These are phyloP conservation scores for Iberis pinnata DNA, from an alignment of 345 rosid species.

Conservation along the genomic window DNA sequence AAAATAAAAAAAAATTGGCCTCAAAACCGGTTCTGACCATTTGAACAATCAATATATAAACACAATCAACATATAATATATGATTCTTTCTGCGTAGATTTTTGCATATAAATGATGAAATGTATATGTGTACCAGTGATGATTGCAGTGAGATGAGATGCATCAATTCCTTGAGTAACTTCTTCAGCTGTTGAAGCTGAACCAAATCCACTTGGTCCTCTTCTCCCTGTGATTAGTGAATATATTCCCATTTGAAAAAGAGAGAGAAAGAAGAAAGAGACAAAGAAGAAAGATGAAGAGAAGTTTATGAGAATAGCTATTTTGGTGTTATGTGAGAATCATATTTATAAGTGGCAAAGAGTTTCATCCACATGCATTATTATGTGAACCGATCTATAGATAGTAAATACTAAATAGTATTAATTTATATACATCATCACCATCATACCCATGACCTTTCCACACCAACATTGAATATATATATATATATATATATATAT, in stretches of 20 bases:
- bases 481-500: not conserved
- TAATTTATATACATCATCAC: too few species aligned
- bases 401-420: constrained; percentile 11
- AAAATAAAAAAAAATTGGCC: too few species aligned
- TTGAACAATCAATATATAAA: too few species aligned
- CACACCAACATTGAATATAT: not conserved
- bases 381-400: constrained; percentile 12
- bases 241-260: constrained; percentile 35
- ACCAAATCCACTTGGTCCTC: constrained; percentile 88
- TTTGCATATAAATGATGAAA: not conserved
- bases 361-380: constrained; percentile 13
- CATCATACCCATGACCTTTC: not conserved
- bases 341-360: constrained; percentile 24
- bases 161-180: constrained; percentile 73
- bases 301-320: constrained; percentile 10
- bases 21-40: too few species aligned
- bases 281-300: not conserved
- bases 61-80: not conserved
- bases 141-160: constrained; percentile 57
- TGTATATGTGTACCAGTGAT: constrained; percentile 49
- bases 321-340: constrained; percentile 6
- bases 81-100: too few species aligned
- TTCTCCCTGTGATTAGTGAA: constrained; percentile 64
- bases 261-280: not conserved
- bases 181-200: constrained; percentile 80